A percentile compares a stretch with the other conserved stretches of the same genome.
phyloP scores from a whole-genome alignment of 768 basidiomycete genomes.

The Agaricus blazei region DNA sequence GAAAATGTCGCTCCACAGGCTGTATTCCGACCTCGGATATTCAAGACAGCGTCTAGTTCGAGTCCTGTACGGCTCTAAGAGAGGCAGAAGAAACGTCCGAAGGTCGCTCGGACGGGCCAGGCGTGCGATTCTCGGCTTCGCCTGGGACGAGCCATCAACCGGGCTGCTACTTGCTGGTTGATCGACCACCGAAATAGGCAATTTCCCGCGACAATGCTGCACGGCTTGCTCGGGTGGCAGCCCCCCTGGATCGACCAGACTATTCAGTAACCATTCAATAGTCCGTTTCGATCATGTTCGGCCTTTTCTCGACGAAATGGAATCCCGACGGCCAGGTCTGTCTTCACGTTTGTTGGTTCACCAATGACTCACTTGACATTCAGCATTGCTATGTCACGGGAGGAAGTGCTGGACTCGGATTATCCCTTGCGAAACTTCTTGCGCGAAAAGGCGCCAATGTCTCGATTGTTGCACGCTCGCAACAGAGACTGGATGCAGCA shows the following conservation, averaged over 20 bases:
- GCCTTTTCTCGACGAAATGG: conserved; percentile 36
- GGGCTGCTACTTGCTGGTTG: too few species aligned
- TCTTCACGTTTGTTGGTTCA: background rate
- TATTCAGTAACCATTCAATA: background rate
- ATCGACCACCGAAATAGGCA: too few species aligned
- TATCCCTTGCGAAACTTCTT: conserved; percentile 65
- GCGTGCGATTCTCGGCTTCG: too few species aligned
- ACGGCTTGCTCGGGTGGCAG: too few species aligned
- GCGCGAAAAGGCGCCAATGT: conserved; percentile 71
- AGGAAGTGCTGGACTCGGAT: conserved; percentile 76
- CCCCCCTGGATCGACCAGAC: background rate
- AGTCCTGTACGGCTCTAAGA: too few species aligned
- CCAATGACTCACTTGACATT: background rate
- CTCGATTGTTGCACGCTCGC: conserved; percentile 78
- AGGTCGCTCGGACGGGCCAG: too few species aligned
- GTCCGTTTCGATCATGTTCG: conserved; percentile 17
- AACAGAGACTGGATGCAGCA: conserved; percentile 57
- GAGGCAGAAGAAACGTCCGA: too few species aligned
- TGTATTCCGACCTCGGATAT: too few species aligned
- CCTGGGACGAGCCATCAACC: too few species aligned
- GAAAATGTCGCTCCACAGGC: too few species aligned
- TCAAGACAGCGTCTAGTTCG: too few species aligned
- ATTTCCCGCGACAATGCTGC: too few species aligned
- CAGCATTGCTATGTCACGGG: conserved; percentile 88
- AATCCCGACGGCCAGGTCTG: conserved; percentile 43